These are phyloP conservation scores for Trichoderma arundinaceum DNA, from an alignment of 2,329 filamentous ascomycete genomes.

Conservation along the genomic window DNA sequence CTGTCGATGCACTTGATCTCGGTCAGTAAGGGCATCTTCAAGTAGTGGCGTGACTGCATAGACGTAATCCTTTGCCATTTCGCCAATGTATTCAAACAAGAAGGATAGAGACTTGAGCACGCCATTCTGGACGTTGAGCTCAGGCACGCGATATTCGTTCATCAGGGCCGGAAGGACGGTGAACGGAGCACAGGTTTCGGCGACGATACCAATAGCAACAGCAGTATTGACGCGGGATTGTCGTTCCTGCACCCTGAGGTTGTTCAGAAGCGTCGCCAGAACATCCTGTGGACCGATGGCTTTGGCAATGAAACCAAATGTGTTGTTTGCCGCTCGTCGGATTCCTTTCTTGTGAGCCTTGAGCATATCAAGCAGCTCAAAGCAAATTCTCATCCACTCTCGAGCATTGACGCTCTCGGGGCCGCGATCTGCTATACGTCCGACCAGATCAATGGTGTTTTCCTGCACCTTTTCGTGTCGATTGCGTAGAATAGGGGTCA, in stretches of 20 bases:
- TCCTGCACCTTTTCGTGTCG: slow-evolving; percentile 99
- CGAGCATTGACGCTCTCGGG: slow-evolving; percentile 95
- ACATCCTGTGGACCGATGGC: slow-evolving; percentile 98
- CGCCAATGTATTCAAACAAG: slow-evolving; percentile 98
- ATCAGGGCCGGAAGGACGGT: slow-evolving; percentile 97
- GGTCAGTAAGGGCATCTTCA: slow-evolving; percentile 95
- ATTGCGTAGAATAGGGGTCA: slow-evolving; percentile 98
- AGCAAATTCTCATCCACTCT: slow-evolving; percentile 99
- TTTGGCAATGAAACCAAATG: slow-evolving; percentile 99
- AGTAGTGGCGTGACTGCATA: slow-evolving; percentile 96
- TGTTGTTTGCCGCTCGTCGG: slow-evolving; percentile 97
- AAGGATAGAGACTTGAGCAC: slow-evolving; percentile 97
- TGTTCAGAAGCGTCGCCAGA: slow-evolving; percentile 92
- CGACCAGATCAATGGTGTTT: slow-evolving; percentile 97
- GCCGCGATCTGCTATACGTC: slow-evolving; percentile 95
- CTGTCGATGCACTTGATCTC: slow-evolving; percentile 96
- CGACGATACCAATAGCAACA: slow-evolving; percentile 97
- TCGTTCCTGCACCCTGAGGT: slow-evolving; percentile 93
- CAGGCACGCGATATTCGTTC: slow-evolving; percentile 98
- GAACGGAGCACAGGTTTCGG: slow-evolving; percentile 97
- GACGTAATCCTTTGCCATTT: slow-evolving; percentile 99
- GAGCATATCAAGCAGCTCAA: slow-evolving; percentile 97
- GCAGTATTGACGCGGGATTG: slow-evolving; percentile 98
- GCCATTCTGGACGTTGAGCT: slow-evolving; percentile 98
- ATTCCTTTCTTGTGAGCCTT: slow-evolving; percentile 99